Base-by-base conservation (phyloP, 805 yeast genomes). In the Scheffersomyces lignosus region DNA sequence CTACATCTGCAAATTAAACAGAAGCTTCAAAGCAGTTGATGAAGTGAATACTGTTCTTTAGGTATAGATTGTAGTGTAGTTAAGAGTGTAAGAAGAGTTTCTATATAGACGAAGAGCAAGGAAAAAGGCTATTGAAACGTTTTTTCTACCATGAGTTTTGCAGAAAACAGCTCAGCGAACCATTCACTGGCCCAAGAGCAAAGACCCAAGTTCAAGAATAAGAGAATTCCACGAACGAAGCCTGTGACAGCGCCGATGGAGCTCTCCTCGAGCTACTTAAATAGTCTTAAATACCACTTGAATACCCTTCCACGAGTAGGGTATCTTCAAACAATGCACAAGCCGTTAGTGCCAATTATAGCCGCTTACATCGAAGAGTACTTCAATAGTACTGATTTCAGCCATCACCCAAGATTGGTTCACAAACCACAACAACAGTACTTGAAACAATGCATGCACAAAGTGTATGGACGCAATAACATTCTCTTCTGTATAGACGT, bases 401-500 rank as follows among this genome's bases (percentile, higher is more conserved):
- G 9, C 15, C 15, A 20, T 20, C 27, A 30, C 14, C 33, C 27
- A 8, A 9, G 6, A 18, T 20, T 39, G 3, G 18, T 15, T n/a
- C 34, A 35, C 34, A 18, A 20, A 4, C 15, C 24, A n/a, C 27
- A 24, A 22, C 15, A 28, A 3, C 18, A 15, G 15, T 31, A 34
- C 33, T 34, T 53, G 24, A 24, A 33, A 20, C 15, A 31, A 3
- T 34, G 42, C 27, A 54, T 62, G 54, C 39, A 45, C 13, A 18
- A 41, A 8, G 57, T 60, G 3, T 57, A 52, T 27, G 31, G 41
- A 7, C 28, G 60, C 10, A 43, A 41, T 30, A 33, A 62, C 5
- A 58, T 65, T 3, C 58, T 73, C n/a, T 60, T 78, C 33, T 62
- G 74, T 10, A 55, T 80, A 30, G 85, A 80, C 52, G 60, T 77